A percentile compares a stretch with the other conserved stretches of the same genome.
phyloP scores from a whole-genome alignment of 2,329 filamentous ascomycete genomes.

The Sclerotinia nivalis region DNA sequence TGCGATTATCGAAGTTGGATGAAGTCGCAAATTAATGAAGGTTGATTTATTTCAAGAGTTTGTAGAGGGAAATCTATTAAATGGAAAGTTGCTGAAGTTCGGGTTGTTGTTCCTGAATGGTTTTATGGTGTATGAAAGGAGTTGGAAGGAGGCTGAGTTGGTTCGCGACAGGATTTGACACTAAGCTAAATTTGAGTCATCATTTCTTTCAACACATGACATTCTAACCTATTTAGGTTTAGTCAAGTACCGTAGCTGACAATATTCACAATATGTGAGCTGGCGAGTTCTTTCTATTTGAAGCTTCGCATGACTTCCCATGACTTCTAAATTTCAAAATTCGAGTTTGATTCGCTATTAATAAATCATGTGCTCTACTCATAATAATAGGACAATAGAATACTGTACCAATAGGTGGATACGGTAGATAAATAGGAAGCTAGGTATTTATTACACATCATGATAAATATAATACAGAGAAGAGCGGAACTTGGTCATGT shows the following conservation, averaged over 20 bases:
- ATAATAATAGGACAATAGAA: neutral
- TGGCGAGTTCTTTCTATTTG: neutral
- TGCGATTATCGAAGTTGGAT: constrained; percentile 37
- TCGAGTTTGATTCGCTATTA: too few relatives aligned
- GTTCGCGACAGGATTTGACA: constrained; percentile 1
- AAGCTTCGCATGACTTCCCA: neutral
- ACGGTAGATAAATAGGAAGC: neutral
- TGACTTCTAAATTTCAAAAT: too few relatives aligned
- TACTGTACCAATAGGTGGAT: neutral
- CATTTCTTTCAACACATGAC: constrained; percentile 9
- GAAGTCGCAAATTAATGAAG: constrained; percentile 15
- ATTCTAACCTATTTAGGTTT: neutral
- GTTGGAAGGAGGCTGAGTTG: constrained; percentile 18
- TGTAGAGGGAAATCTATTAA: neutral
- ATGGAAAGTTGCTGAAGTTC: constrained; percentile 15
- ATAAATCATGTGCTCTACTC: neutral
- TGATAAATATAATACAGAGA: neutral
- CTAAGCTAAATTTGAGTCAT: constrained; percentile 14
- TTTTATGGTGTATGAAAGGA: constrained; percentile 13
- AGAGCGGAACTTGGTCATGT: neutral
- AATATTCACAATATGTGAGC: neutral
- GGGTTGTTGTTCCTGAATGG: constrained; percentile 12
- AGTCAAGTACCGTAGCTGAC: neutral
- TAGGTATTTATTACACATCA: neutral
- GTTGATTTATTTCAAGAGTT: neutral